phyloP scores from a whole-genome alignment of 1,284 basidiomycete species.

The Ustilago tritici region DNA sequence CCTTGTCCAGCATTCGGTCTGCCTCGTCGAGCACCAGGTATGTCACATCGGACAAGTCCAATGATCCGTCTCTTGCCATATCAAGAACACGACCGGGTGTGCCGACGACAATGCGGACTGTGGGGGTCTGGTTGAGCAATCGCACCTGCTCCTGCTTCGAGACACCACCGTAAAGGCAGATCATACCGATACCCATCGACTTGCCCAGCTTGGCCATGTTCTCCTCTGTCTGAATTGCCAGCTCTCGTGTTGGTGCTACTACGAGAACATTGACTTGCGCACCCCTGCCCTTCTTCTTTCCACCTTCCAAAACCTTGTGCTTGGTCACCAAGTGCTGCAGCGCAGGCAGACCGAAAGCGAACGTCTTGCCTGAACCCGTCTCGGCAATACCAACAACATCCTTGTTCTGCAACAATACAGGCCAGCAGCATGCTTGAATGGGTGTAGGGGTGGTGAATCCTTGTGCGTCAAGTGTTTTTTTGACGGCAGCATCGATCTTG shows the following conservation, averaged over 20 bases:
- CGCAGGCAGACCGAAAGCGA: slow-evolving; percentile 94
- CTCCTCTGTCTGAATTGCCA: slow-evolving; percentile 93
- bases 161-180: slow-evolving; percentile 92
- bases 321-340: slow-evolving; percentile 77
- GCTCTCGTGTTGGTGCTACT: slow-evolving; percentile 91
- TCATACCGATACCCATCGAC: slow-evolving; percentile 80
- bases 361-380: slow-evolving; percentile 90
- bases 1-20: slow-evolving; percentile 97
- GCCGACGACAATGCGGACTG: slow-evolving; percentile 82
- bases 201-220: slow-evolving; percentile 83
- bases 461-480: slow-evolving; percentile 74
- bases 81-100: slow-evolving; percentile 94
- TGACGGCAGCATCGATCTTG: slow-evolving; percentile 76
- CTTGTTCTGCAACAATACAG: slow-evolving; percentile 81
- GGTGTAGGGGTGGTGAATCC: slow-evolving; percentile 90
- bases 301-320: slow-evolving; percentile 53
- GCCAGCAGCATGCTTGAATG: slow-evolving; percentile 97
- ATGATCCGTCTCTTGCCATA: slow-evolving; percentile 84
- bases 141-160: slow-evolving; percentile 85
- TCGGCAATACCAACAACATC: slow-evolving; percentile 98
- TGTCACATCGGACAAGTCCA: slow-evolving; percentile 78
- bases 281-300: slow-evolving; percentile 53
- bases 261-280: slow-evolving; percentile 81
- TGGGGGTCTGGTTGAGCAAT: slow-evolving; percentile 73
- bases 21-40: slow-evolving; percentile 97